Percentiles rank a stretch among this genome's conserved stretches.
phyloP scores from a whole-genome alignment of 2,329 filamentous ascomycete genomes.

The Onygenales sp. region DNA sequence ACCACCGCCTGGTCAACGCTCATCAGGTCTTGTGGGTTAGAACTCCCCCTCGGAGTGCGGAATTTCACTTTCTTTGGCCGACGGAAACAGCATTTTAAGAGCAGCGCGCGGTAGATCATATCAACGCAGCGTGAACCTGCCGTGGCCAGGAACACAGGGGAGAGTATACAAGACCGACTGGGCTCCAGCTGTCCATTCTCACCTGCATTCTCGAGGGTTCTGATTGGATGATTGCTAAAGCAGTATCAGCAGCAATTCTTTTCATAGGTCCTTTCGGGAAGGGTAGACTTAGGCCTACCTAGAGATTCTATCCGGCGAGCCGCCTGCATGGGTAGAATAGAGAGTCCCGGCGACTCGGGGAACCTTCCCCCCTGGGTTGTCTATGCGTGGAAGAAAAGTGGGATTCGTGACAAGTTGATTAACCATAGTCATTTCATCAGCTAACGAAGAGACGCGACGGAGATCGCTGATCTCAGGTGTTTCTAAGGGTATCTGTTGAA shows the following conservation, averaged over 20 bases:
- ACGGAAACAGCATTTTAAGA: background rate
- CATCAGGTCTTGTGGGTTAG: background rate
- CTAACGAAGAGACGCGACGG: background rate
- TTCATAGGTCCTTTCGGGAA: background rate
- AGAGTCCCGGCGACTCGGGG: background rate
- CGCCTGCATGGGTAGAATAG: background rate
- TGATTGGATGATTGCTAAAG: background rate
- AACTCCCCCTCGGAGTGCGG: background rate
- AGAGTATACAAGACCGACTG: background rate
- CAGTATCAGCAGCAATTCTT: background rate
- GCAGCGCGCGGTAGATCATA: background rate
- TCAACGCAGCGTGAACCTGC: background rate
- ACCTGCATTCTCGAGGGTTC: background rate
- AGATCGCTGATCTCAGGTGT: background rate
- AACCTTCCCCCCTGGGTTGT: background rate
- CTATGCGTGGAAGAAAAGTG: background rate
- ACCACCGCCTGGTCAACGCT: background rate
- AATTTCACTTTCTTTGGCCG: background rate
- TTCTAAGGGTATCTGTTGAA: background rate
- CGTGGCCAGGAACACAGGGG: background rate
- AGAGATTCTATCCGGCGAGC: background rate
- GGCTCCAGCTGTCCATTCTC: background rate
- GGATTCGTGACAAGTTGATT: background rate
- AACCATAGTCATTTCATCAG: background rate
- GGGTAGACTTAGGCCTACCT: background rate